Evolutionary conservation across 1,284 basidiomycete genomes (phyloP).

Genomic region (Agaricales sp.): DNA sequence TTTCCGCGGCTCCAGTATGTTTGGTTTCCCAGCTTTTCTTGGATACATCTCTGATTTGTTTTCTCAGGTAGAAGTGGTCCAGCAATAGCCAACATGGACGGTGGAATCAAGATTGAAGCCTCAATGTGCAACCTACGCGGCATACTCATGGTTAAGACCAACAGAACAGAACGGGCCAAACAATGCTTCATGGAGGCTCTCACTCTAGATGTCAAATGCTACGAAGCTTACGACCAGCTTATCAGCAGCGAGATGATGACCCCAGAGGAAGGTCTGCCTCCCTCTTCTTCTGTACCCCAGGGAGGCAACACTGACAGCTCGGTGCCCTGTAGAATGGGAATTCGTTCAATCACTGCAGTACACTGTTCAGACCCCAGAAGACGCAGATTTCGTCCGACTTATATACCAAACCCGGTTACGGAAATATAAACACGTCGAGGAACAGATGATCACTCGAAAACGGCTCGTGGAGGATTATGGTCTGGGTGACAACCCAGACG

Average conservation of each 20-base stretch:
- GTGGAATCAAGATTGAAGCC: slow-evolving; percentile 89
- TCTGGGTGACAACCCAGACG: slow-evolving; percentile 84
- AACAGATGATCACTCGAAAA: slow-evolving; percentile 70
- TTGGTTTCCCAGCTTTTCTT: slow-evolving; percentile 1
- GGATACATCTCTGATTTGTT: slow-evolving; percentile 6
- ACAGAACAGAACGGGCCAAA: slow-evolving; percentile 83
- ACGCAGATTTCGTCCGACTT: slow-evolving; percentile 82
- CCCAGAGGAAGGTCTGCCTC: slow-evolving; percentile 70
- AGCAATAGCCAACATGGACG: slow-evolving; percentile 66
- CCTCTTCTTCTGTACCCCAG: slow-evolving; percentile 5
- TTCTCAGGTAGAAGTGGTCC: slow-evolving; percentile 46
- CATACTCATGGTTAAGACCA: slow-evolving; percentile 87
- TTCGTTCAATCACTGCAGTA: slow-evolving; percentile 85
- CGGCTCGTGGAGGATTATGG: slow-evolving; percentile 71
- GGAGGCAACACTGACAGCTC: no score
- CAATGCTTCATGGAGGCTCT: slow-evolving; percentile 93
- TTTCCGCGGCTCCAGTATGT: slow-evolving; percentile 59
- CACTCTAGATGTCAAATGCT: slow-evolving; percentile 92
- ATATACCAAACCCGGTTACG: slow-evolving; percentile 89
- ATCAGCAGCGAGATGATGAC: slow-evolving; percentile 92
- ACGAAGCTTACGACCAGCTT: slow-evolving; percentile 89
- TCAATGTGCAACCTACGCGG: slow-evolving; percentile 94
- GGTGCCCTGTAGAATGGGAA: slow-evolving; percentile 71
- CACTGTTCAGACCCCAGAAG: slow-evolving; percentile 73
- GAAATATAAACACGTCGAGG: slow-evolving; percentile 79